phyloP scores from a whole-genome alignment of 257 asterid species.

The Henckelia pumila region DNA sequence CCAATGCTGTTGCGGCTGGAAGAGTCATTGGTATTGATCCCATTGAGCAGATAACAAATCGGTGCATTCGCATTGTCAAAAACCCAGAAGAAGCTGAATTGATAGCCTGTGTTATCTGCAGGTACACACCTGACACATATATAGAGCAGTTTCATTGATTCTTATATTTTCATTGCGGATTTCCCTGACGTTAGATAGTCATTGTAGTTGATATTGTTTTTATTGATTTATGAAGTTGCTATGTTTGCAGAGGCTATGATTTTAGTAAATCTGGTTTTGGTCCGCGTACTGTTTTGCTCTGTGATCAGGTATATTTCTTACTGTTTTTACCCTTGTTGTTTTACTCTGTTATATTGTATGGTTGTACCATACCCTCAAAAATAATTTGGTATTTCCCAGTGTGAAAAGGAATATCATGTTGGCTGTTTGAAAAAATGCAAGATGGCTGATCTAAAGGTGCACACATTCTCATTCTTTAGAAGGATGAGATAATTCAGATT shows the following conservation, averaged over 20 bases:
- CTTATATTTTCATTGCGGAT: constrained; percentile 9
- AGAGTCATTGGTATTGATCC: constrained; percentile 72
- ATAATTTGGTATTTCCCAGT: constrained; percentile 45
- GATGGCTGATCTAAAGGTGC: constrained; percentile 93
- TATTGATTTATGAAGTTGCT: constrained; percentile 14
- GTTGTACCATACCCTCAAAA: constrained; percentile 18
- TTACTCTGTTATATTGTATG: not conserved
- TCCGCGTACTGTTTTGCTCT: constrained; percentile 94
- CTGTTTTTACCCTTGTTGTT: constrained; percentile 2
- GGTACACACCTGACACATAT: constrained; percentile 39
- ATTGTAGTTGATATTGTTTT: not conserved
- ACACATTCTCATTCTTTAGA: constrained; percentile 19
- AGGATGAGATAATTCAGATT: not conserved
- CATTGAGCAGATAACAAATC: constrained; percentile 75
- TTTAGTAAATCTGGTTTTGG: constrained; percentile 98
- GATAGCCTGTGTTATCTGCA: constrained; percentile 95
- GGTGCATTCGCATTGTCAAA: constrained; percentile 84
- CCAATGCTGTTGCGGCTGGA: constrained; percentile 94
- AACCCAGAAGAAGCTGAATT: constrained; percentile 91
- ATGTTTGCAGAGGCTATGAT: constrained; percentile 77
- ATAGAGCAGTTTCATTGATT: not conserved
- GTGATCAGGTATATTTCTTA: constrained; percentile 80
- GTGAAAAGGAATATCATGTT: constrained; percentile 97
- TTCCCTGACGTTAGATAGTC: constrained; percentile 6
- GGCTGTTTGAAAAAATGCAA: constrained; percentile 94